phyloP scores from a whole-genome alignment of 129 eudicot species.

The Pseudognaphalium luteoalbum region DNA sequence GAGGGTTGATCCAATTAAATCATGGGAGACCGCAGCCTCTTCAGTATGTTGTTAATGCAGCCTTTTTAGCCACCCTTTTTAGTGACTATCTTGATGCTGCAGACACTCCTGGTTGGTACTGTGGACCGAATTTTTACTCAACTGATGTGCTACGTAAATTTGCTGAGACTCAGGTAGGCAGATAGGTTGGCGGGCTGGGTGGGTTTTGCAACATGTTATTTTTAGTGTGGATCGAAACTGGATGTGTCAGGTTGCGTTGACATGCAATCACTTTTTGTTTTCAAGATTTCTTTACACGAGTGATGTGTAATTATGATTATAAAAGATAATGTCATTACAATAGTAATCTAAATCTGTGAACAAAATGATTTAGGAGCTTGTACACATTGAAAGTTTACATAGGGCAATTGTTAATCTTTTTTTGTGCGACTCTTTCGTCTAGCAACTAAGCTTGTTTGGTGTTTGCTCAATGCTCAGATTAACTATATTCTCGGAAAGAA shows the following conservation, averaged over 20 bases:
- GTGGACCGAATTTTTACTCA: constrained; percentile 79
- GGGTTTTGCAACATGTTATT: neutral
- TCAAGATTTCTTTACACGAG: too few relatives aligned
- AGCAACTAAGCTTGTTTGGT: neutral
- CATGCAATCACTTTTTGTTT: neutral
- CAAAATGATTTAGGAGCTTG: too few relatives aligned
- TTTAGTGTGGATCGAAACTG: neutral
- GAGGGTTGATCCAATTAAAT: constrained; percentile 75
- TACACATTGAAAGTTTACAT: too few relatives aligned
- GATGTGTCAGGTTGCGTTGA: neutral
- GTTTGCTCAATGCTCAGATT: constrained; percentile 36
- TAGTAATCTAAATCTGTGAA: too few relatives aligned
- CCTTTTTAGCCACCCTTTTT: constrained; percentile 69
- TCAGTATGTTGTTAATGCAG: constrained; percentile 80
- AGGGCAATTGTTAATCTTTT: too few relatives aligned
- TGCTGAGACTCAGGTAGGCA: constrained; percentile 69
- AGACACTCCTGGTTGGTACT: constrained; percentile 86
- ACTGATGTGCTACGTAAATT: constrained; percentile 59
- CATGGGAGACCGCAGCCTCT: constrained; percentile 87
- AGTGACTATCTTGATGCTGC: constrained; percentile 86
- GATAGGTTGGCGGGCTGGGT: neutral
- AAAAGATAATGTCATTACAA: too few relatives aligned
- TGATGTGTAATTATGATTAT: too few relatives aligned
- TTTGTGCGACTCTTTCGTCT: too few relatives aligned
- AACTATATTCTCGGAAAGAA: constrained; percentile 83